Evolutionary conservation across 345 rosid genomes (phyloP).

Genomic region (Erysimum cheiranthoides): DNA sequence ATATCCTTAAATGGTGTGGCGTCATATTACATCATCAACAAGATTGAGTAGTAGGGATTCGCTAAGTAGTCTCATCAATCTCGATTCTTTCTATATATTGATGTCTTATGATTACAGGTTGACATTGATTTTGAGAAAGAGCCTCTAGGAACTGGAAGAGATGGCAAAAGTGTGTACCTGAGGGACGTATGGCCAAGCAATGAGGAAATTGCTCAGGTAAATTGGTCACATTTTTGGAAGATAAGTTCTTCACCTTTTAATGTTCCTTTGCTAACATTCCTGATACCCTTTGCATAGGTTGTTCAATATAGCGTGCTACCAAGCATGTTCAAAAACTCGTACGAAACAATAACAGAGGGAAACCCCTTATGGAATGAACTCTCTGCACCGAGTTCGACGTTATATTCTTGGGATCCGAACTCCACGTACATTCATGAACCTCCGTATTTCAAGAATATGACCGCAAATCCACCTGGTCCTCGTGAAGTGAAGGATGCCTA

Average conservation of each 20-base stretch:
- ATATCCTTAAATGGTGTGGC: not conserved
- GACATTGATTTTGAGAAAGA: slow-evolving; percentile 89
- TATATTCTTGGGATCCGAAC: slow-evolving; percentile 77
- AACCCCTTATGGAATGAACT: slow-evolving; percentile 84
- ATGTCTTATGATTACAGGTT: slow-evolving; percentile 51
- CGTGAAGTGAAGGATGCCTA: slow-evolving; percentile 81
- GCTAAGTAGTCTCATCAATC: not conserved
- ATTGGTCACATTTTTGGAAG: not conserved
- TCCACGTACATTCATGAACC: slow-evolving; percentile 91
- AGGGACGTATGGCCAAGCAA: slow-evolving; percentile 83
- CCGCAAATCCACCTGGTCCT: slow-evolving; percentile 73
- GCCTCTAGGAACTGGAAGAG: slow-evolving; percentile 71
- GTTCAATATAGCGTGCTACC: slow-evolving; percentile 78
- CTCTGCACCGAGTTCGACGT: slow-evolving; percentile 53
- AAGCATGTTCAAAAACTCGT: slow-evolving; percentile 78
- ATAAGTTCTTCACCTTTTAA: not conserved
- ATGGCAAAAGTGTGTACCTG: slow-evolving; percentile 67
- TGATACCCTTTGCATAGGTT: slow-evolving; percentile 50
- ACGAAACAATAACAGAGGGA: slow-evolving; percentile 75
- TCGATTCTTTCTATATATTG: not conserved
- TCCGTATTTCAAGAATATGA: slow-evolving; percentile 81
- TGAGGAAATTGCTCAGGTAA: slow-evolving; percentile 78
- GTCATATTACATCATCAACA: slow-evolving; percentile 1
- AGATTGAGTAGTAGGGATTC: not conserved
- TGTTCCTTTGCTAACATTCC: slow-evolving; percentile 23